A percentile compares a stretch with the other conserved stretches of the same genome.
Conservation (phyloP, 768 basidiomycete genomes). For the Pleurotus eryngii region DNA sequence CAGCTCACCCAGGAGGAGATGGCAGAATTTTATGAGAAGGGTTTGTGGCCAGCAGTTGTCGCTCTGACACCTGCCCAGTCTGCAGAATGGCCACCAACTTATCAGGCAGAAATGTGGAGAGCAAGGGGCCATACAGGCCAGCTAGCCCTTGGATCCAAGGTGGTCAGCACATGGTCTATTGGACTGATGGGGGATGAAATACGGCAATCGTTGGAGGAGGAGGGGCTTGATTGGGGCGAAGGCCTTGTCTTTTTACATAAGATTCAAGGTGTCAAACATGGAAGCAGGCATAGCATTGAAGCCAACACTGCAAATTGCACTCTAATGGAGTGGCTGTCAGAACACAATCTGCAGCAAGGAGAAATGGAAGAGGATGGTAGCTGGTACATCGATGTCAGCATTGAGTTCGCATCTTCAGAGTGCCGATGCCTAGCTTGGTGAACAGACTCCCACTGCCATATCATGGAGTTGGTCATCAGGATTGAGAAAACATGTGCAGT, state of each 20-base stretch:
- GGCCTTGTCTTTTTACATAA: conserved; percentile 6
- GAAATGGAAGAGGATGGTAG: neutral
- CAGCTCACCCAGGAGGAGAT: neutral
- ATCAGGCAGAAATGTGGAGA: conserved; percentile 8
- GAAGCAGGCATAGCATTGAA: neutral
- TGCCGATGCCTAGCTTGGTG: conserved; percentile 25
- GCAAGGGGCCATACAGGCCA: neutral
- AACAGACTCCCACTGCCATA: conserved; percentile 21
- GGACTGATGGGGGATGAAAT: neutral
- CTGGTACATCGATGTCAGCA: conserved; percentile 30
- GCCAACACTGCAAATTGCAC: neutral
- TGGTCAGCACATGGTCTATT: neutral
- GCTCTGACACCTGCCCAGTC: neutral
- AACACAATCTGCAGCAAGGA: neutral
- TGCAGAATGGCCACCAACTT: conserved; percentile 10
- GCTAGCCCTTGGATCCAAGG: conserved; percentile 3
- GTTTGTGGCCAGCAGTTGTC: conserved; percentile 10
- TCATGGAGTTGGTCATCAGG: conserved; percentile 13
- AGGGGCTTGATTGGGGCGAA: neutral
- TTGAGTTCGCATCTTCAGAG: conserved; percentile 16
- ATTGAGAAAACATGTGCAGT: conserved; percentile 13
- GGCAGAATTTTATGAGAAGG: conserved; percentile 9
- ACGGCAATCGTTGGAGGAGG: neutral
- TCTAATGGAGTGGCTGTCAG: neutral
- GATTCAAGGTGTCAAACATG: conserved; percentile 9